Conservation (phyloP, 306 rosid species). For the Corylus americana region DNA sequence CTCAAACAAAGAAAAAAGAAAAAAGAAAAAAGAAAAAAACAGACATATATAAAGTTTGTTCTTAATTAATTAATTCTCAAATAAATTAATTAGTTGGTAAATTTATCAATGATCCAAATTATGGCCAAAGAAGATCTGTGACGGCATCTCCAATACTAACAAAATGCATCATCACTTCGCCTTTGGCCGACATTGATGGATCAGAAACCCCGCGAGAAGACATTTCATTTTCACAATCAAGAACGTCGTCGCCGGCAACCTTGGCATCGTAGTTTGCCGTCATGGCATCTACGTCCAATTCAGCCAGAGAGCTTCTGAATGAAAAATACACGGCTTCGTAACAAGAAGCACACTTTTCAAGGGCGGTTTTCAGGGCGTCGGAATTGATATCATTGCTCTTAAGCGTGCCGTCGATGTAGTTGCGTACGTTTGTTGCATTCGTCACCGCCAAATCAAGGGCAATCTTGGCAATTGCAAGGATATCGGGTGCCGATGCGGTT, state of each 20-base stretch:
- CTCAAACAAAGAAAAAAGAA: no score
- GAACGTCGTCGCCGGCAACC: neutral
- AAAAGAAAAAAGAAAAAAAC: no score
- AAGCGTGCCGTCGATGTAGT: neutral
- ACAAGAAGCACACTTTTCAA: conserved; percentile 12
- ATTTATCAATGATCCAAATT: no score
- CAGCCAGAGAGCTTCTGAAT: conserved; percentile 2
- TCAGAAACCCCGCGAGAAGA: neutral
- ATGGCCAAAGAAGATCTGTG: neutral
- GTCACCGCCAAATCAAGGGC: neutral
- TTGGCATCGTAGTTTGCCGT: conserved; percentile 35
- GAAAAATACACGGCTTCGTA: conserved; percentile 13
- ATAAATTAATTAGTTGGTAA: no score
- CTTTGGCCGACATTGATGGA: conserved; percentile 14
- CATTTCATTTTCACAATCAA: neutral
- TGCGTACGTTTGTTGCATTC: neutral
- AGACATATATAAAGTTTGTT: no score
- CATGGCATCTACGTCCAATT: conserved; percentile 14
- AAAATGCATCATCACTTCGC: neutral
- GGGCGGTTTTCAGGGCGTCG: neutral
- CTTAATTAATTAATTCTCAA: no score
- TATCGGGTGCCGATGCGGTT: neutral
- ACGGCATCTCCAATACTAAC: neutral
- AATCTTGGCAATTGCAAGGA: neutral
- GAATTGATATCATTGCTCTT: neutral